Evolutionary conservation across 805 yeast species (phyloP).

Genomic region (Scheffersomyces coipomensis): DNA sequence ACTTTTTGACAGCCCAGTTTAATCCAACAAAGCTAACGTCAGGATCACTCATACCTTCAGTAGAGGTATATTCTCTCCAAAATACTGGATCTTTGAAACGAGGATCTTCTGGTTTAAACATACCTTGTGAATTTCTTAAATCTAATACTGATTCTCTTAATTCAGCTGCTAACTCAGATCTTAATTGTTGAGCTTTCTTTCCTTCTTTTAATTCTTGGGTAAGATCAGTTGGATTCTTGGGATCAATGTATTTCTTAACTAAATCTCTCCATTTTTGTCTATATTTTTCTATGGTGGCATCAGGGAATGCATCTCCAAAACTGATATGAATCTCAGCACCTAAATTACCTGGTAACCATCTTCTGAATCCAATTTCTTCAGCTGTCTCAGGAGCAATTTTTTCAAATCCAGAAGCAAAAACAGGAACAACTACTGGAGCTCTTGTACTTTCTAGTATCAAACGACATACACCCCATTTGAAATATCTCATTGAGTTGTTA

Average conservation of each 20-base stretch:
- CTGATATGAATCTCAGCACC: conserved; percentile 68
- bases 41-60: conserved; percentile 68
- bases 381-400: conserved; percentile 78
- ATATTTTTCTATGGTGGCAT: conserved; percentile 53
- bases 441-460: conserved; percentile 76
- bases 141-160: conserved; percentile 63
- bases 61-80: conserved; percentile 67
- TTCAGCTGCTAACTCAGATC: conserved; percentile 69
- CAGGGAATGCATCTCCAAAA: conserved; percentile 72
- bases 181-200: conserved; percentile 57
- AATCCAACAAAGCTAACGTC: conserved; percentile 71
- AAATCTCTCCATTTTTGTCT: conserved; percentile 70
- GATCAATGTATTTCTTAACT: conserved; percentile 54
- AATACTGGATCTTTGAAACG: conserved; percentile 65
- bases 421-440: conserved; percentile 85
- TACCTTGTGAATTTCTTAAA: conserved; percentile 36
- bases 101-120: conserved; percentile 62
- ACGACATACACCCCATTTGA: conserved; percentile 93
- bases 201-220: conserved; percentile 64
- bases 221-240: conserved; percentile 54
- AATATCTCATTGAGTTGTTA: conserved; percentile 85
- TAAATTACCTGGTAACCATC: conserved; percentile 59
- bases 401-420: conserved; percentile 84
- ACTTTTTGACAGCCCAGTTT: conserved; percentile 79
- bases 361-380: conserved; percentile 51